Conservation (phyloP, 2,329 filamentous ascomycete genomes). For the Ophiocordyceps camponoti-leonardi region DNA sequence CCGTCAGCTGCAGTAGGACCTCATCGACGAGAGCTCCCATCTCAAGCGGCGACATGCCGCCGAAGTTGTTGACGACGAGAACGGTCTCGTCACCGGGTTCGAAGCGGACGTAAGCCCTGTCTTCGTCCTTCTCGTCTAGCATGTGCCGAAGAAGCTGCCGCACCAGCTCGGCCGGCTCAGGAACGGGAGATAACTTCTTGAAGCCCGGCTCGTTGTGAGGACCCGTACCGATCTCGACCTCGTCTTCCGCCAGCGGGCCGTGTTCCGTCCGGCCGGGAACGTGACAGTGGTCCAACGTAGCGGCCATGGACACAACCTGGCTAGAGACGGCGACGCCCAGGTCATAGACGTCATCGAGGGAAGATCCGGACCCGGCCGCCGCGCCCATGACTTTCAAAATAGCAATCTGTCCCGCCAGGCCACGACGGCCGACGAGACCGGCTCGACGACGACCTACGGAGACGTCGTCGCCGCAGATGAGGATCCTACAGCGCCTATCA, state of each 20-base stretch:
- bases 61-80: conserved; percentile 41
- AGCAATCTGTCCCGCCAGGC: conserved; percentile 42
- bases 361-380: conserved; percentile 26
- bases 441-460: conserved; percentile 37
- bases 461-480: conserved; percentile 49
- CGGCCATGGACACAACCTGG: conserved; percentile 38
- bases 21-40: conserved; percentile 36
- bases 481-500: conserved; percentile 35
- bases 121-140: conserved; percentile 36
- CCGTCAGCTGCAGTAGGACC: conserved; percentile 29
- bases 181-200: conserved; percentile 34
- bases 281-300: conserved; percentile 43
- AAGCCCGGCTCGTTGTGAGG: conserved; percentile 51
- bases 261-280: conserved; percentile 34
- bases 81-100: conserved; percentile 27
- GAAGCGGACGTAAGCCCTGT: conserved; percentile 32
- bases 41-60: conserved; percentile 40
- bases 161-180: conserved; percentile 29
- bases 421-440: conserved; percentile 41
- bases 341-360: conserved; percentile 30
- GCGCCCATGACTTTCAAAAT: conserved; percentile 41
- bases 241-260: conserved; percentile 27
- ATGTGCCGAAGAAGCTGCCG: conserved; percentile 41
- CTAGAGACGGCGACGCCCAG: conserved; percentile 30
- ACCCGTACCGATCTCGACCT: conserved; percentile 47